Evolutionary conservation across 2,329 filamentous ascomycete species (phyloP), one percentile per base, ranked within the genome.

Genomic region (Zopfia rhizophila): DNA sequence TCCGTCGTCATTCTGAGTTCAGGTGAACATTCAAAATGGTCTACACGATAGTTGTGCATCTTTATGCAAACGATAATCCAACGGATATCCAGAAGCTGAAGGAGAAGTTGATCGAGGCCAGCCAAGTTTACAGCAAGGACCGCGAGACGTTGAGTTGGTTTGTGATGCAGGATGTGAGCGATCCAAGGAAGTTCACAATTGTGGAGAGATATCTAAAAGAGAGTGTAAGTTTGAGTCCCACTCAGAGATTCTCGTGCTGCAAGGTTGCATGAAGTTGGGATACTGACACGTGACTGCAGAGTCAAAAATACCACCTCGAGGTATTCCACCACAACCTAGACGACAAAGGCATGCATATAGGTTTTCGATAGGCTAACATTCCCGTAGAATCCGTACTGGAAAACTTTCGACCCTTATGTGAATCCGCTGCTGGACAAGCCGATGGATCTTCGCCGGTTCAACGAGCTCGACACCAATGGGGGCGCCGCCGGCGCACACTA

Each of bases 321-420:
- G 54, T 55, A 50, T n/a, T 40, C 24, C 4, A 7, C 12, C 12
- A 27, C 24, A 8, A n/a, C 24, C n/a, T 7, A 27, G n/a, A 7
- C 24, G 8, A 27, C 24, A n/a, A n/a, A n/a, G n/a, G n/a, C n/a
- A n/a, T n/a, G n/a, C n/a, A n/a, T n/a, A n/a, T n/a, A n/a, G n/a
- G n/a, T n/a, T n/a, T n/a, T 27, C 24, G 8, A 8, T 7, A 27
- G n/a, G 24, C 24, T 27, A 27, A 27, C 24, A n/a, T 27, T 27
- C 18, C 19, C 16, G 27, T 23, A 66, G 62, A 89, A 89, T 70
- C 86, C 86, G 0, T 89, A 89, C 77, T 89, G 85, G 85, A 81
- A 88, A 75, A 89, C 87, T 1, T 90, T 90, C 60, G 87, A 90
- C 66, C 85, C 86, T 5, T 90, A 89, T 60, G 87, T 90, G 21